phyloP scores from a whole-genome alignment of 129 eudicot species.

The Smallanthus sonchifolius region DNA sequence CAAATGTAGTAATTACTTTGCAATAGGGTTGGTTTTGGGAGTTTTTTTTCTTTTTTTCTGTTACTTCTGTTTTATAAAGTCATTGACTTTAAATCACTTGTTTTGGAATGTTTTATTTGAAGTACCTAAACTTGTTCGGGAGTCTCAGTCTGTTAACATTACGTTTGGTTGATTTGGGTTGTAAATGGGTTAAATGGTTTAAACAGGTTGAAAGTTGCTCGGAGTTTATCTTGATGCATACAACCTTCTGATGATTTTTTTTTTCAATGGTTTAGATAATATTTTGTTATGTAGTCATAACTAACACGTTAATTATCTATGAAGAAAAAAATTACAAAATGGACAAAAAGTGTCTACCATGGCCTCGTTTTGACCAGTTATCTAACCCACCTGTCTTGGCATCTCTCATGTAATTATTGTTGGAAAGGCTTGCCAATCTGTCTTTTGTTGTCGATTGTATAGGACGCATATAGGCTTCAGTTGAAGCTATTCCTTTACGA shows the following conservation, averaged over 20 bases:
- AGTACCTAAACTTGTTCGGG: too few relatives aligned
- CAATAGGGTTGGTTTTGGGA: not conserved
- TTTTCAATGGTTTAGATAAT: not conserved
- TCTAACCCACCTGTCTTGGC: not conserved
- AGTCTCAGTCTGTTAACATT: too few relatives aligned
- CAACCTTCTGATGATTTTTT: not conserved
- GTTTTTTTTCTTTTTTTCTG: not conserved
- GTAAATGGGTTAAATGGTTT: not conserved
- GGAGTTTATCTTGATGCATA: not conserved
- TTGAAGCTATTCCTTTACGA: constrained; percentile 87
- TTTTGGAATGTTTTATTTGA: not conserved
- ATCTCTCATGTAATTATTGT: not conserved
- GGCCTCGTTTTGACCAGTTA: not conserved
- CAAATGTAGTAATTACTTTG: not conserved
- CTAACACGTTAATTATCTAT: too few relatives aligned
- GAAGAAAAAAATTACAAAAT: not conserved
- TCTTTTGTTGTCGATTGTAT: not conserved
- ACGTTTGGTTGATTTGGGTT: not conserved
- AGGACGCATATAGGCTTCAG: constrained; percentile 97
- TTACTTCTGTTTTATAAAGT: not conserved
- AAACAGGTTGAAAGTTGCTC: not conserved
- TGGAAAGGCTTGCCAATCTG: not conserved
- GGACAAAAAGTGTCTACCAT: not conserved
- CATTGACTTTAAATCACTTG: not conserved
- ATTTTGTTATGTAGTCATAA: not conserved